Conservation (phyloP, 768 basidiomycete genomes). For the Rhizopogon sp. region DNA sequence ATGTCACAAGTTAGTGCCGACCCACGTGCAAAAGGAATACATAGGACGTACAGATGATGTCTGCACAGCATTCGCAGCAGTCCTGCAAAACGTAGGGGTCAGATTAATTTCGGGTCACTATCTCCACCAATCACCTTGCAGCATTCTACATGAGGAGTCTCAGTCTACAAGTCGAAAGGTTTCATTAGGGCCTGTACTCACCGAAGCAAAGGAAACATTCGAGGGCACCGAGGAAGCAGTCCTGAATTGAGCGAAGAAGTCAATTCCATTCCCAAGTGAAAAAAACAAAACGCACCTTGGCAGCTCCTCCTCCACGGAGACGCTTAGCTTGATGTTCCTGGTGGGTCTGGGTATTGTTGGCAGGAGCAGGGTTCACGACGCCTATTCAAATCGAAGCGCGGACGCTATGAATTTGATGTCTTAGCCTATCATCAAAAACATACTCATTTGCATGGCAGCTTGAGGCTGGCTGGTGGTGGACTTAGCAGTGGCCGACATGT, state of each 20-base stretch:
- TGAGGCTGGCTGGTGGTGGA: constrained; percentile 50
- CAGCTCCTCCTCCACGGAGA: constrained; percentile 69
- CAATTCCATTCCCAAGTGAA: background rate
- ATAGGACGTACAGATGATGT: constrained; percentile 59
- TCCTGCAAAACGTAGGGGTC: constrained; percentile 32
- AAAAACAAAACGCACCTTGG: constrained; percentile 37
- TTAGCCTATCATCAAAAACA: constrained; percentile 16
- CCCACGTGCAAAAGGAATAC: background rate
- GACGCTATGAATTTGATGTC: background rate
- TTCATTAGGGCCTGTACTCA: constrained; percentile 25
- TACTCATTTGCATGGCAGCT: constrained; percentile 60
- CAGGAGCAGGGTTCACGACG: constrained; percentile 40
- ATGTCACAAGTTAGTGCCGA: background rate
- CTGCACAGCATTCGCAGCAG: constrained; percentile 66
- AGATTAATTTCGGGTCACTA: background rate
- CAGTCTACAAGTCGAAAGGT: background rate
- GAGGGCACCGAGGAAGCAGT: constrained; percentile 58
- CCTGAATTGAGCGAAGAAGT: constrained; percentile 32
- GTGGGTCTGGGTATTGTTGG: constrained; percentile 32
- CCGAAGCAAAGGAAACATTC: constrained; percentile 74
- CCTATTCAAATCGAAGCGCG: constrained; percentile 23
- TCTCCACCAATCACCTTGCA: constrained; percentile 48
- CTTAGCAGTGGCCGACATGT: constrained; percentile 27
- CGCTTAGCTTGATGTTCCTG: constrained; percentile 45
- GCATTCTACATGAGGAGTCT: constrained; percentile 41